Evolutionary conservation across 2,329 filamentous ascomycete genomes (phyloP), one percentile per base, ranked within the genome.

Genomic region (Trichothecium roseum): DNA sequence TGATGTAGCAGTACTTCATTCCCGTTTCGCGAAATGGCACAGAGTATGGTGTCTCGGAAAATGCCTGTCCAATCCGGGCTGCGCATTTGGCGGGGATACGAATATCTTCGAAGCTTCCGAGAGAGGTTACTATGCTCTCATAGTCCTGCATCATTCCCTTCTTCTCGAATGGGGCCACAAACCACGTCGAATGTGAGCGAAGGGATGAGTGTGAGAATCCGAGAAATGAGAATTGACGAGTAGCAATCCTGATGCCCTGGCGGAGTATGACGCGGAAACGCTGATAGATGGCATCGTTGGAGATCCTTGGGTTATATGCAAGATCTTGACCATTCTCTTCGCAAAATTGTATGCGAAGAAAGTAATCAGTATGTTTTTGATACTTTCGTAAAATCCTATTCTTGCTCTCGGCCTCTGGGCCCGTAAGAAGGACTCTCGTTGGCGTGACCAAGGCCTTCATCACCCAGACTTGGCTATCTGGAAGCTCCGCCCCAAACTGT

Each of bases 171-270:
- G 62, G 54, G 0, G 69, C 66, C 28, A 61, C 60, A 39, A 74
- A 69, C 83, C 82, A 87, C 26, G 72, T 77, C 0, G 78, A 77
- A 39, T 85, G 81, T 1, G 75, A 68, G 10, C 84, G 68, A 4
- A 89, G 64, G 0, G 83, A 87, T 0, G 83, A 89, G 52, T 88
- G 80, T 0, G 82, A 87, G 53, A 87, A 89, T 0, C 84, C 84
- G 0, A 89, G 63, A 47, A 88, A 89, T 0, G 58, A 55, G 47
- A 76, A 86, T 1, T 55, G 49, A 10, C 76, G 64, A 1, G 76
- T 81, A 3, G 71, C 81, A 36, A 89, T 72, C 1, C 57, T 48
- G 18, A 93, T 72, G 0, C 77, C 78, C 0, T 63, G 48, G 3
- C 60, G 52, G 8, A 91, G 62, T 0, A 85, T 58, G 0, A 50